These are phyloP conservation scores for Agaricus sinodeliciosus DNA, from an alignment of 768 basidiomycete genomes.

Conservation along the genomic window DNA sequence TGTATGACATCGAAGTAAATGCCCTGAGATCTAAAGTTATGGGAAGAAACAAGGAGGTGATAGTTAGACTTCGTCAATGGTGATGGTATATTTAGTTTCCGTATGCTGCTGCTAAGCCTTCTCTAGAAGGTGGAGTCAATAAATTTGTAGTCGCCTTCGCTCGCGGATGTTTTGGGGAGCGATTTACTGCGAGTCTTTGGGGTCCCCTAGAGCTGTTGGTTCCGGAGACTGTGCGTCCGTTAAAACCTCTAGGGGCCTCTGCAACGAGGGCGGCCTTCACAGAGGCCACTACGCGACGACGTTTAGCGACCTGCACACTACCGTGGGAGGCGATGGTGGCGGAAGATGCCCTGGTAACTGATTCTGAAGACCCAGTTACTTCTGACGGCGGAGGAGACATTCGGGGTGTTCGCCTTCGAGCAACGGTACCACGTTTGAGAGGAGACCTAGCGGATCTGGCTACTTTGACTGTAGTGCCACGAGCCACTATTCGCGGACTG, in stretches of 20 bases:
- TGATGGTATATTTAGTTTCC: not conserved
- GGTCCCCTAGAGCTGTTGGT: not conserved
- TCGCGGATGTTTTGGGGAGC: not conserved
- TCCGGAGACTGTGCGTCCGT: not conserved
- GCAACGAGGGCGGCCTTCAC: not conserved
- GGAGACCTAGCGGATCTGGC: not conserved
- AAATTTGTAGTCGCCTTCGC: not conserved
- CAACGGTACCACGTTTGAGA: not conserved
- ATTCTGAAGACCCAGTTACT: not conserved
- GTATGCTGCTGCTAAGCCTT: not conserved
- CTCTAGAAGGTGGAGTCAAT: not conserved
- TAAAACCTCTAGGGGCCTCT: not conserved
- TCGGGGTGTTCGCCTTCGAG: not conserved
- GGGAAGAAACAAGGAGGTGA: not conserved
- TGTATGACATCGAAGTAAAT: not conserved
- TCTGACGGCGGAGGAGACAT: not conserved
- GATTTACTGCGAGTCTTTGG: not conserved
- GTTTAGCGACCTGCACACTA: not conserved
- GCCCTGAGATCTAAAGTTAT: not conserved
- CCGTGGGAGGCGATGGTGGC: not conserved
- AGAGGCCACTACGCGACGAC: conserved; percentile 2
- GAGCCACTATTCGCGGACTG: not conserved
- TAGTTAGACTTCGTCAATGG: not conserved
- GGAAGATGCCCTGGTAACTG: not conserved
- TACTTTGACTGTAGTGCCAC: not conserved